Percentiles rank a stretch among this genome's conserved stretches.
Conservation (phyloP, 2,329 filamentous ascomycete species). For the Cadophora sp. region DNA sequence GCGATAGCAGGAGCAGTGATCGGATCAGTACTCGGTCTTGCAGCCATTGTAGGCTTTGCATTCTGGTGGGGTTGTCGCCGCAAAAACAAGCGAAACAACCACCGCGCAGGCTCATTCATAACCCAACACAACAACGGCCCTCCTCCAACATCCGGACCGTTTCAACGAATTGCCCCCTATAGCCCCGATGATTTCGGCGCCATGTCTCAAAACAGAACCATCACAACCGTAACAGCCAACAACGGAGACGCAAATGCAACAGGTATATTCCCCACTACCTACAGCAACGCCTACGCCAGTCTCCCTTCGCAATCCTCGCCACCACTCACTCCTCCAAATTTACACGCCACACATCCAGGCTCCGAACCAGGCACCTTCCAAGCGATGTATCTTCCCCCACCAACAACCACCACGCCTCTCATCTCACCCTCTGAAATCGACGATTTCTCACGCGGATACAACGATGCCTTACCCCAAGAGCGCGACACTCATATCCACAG, state of each 20-base stretch:
- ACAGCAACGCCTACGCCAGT: neutral
- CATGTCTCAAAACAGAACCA: neutral
- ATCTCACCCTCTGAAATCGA: constrained; percentile 22
- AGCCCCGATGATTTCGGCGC: constrained; percentile 14
- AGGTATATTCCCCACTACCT: neutral
- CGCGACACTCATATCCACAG: constrained; percentile 19
- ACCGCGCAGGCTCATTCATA: constrained; percentile 27
- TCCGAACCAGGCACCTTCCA: neutral
- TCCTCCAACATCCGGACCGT: constrained; percentile 21
- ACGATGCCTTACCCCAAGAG: constrained; percentile 16
- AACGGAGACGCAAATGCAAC: neutral
- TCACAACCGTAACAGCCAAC: constrained; percentile 5
- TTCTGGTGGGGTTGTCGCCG: constrained; percentile 32
- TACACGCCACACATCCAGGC: neutral
- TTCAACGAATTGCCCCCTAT: constrained; percentile 20
- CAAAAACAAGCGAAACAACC: constrained; percentile 21
- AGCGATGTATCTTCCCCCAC: neutral
- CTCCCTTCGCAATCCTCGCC: neutral
- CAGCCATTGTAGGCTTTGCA: constrained; percentile 28
- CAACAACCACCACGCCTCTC: neutral
- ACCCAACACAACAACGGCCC: constrained; percentile 19
- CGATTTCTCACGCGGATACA: constrained; percentile 29
- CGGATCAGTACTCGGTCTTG: constrained; percentile 32
- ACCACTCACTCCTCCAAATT: neutral
- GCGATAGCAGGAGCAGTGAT: constrained; percentile 35